These are phyloP conservation scores for Starmerella bacillaris DNA, from an alignment of 805 yeast genomes.

Conservation along the genomic window DNA sequence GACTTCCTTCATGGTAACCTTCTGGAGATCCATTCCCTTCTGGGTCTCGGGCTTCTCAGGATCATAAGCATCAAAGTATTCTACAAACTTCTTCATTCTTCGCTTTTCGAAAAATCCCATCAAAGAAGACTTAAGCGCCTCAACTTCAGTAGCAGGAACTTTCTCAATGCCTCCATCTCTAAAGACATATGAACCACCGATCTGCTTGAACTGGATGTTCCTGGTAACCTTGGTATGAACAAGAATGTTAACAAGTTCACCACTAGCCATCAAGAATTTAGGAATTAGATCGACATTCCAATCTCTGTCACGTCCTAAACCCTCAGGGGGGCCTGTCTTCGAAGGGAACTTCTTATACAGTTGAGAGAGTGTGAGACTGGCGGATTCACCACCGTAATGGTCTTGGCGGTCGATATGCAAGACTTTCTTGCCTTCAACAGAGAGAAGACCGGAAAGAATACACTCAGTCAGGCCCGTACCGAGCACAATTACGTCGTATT, in stretches of 20 bases:
- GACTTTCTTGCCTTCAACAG: constrained; percentile 97
- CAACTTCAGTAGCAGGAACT: constrained; percentile 82
- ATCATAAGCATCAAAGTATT: constrained; percentile 64
- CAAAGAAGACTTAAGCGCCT: constrained; percentile 76
- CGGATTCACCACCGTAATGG: constrained; percentile 61
- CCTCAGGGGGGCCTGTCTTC: constrained; percentile 29
- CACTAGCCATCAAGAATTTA: constrained; percentile 91
- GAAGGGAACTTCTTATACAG: constrained; percentile 79
- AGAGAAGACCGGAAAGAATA: constrained; percentile 75
- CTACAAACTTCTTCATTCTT: constrained; percentile 80
- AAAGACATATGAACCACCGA: constrained; percentile 88
- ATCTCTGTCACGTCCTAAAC: constrained; percentile 81
- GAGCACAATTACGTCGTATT: constrained; percentile 88
- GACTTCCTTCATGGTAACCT: constrained; percentile 78
- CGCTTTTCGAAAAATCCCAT: constrained; percentile 95
- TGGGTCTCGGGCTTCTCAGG: constrained; percentile 69
- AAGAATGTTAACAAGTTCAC: constrained; percentile 86
- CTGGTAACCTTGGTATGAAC: constrained; percentile 92
- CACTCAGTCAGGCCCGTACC: constrained; percentile 96
- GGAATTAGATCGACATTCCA: constrained; percentile 98
- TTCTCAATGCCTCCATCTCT: constrained; percentile 80
- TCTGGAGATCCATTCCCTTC: constrained; percentile 66
- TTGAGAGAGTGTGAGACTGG: constrained; percentile 26
- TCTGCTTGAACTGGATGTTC: constrained; percentile 89
- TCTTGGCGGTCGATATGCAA: constrained; percentile 91